Percentiles rank a stretch among this genome's conserved stretches.
Conservation (phyloP, 495 filamentous ascomycete species). For the Pyrenula massariospora region DNA sequence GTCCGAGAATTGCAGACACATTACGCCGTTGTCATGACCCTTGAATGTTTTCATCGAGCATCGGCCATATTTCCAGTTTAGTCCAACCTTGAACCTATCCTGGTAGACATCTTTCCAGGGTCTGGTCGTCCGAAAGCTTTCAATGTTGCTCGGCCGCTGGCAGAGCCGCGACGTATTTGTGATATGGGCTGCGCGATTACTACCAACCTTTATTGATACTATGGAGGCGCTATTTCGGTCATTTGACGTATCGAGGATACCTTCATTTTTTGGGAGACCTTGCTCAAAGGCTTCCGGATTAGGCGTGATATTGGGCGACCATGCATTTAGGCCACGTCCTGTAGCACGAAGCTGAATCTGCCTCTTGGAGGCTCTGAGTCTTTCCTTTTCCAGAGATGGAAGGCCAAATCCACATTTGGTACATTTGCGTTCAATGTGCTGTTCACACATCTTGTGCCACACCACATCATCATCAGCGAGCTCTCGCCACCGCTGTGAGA, state of each 20-base stretch:
- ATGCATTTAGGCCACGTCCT: slow-evolving; percentile 35
- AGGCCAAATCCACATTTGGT: slow-evolving; percentile 95
- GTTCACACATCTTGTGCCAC: slow-evolving; percentile 98
- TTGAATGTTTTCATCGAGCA: slow-evolving; percentile 71
- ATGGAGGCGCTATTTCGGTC: neutral
- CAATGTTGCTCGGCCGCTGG: slow-evolving; percentile 8
- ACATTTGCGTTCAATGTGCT: slow-evolving; percentile 94
- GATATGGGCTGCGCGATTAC: neutral
- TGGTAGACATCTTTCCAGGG: slow-evolving; percentile 94
- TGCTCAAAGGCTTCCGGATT: slow-evolving; percentile 16
- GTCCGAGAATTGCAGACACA: slow-evolving; percentile 92
- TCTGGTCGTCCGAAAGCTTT: slow-evolving; percentile 40
- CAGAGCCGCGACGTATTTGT: neutral
- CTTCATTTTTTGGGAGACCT: neutral
- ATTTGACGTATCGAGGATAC: neutral
- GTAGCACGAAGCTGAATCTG: slow-evolving; percentile 67
- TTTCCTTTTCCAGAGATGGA: slow-evolving; percentile 77
- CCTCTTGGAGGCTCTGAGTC: slow-evolving; percentile 74
- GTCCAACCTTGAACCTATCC: slow-evolving; percentile 78
- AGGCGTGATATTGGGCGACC: slow-evolving; percentile 39
- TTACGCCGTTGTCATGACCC: slow-evolving; percentile 89
- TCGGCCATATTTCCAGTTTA: slow-evolving; percentile 91
- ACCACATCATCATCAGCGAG: slow-evolving; percentile 94
- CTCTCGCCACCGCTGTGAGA: slow-evolving; percentile 75
- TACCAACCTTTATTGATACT: neutral